Percentiles rank a stretch among this genome's conserved stretches.
These are phyloP conservation scores for Fusarium phyllophilum DNA, from an alignment of 2,329 filamentous ascomycete species.

Conservation along the genomic window DNA sequence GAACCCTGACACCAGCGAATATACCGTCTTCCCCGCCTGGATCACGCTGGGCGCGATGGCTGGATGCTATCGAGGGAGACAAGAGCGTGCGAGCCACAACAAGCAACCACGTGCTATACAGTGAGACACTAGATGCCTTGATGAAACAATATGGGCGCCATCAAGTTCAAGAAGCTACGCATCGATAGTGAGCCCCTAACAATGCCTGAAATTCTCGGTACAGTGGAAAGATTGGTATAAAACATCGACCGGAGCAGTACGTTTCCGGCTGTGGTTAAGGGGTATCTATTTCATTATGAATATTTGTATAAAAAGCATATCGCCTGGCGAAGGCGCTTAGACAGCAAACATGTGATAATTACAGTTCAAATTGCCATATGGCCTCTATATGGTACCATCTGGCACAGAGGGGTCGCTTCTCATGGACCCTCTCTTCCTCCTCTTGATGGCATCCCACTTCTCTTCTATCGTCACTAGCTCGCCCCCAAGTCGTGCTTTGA, in stretches of 20 bases:
- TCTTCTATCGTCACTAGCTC: conserved; percentile 57
- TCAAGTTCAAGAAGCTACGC: not conserved
- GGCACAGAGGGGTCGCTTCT: conserved; percentile 40
- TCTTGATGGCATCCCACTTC: conserved; percentile 54
- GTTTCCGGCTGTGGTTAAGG: not conserved
- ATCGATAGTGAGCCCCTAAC: not conserved
- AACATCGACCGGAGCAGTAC: not conserved
- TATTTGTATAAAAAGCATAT: conserved; percentile 2
- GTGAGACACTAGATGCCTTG: conserved; percentile 68
- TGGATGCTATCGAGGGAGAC: conserved; percentile 74
- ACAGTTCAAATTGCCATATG: not conserved
- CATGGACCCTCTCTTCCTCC: conserved; percentile 43
- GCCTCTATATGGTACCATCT: conserved; percentile 30
- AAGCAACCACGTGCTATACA: conserved; percentile 65
- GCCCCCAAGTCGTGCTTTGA: conserved; percentile 56
- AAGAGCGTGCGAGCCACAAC: conserved; percentile 73
- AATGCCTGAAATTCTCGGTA: not conserved
- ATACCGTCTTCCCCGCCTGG: conserved; percentile 73
- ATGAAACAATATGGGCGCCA: not conserved
- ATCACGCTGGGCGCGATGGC: conserved; percentile 74
- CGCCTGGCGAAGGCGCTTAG: not conserved
- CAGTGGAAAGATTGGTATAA: not conserved
- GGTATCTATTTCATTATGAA: conserved; percentile 9
- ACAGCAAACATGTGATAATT: not conserved
- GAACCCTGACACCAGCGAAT: conserved; percentile 71